Evolutionary conservation across 331 rosid species (phyloP), one percentile per base, ranked within the genome.

Genomic region (Arachis monticola): DNA sequence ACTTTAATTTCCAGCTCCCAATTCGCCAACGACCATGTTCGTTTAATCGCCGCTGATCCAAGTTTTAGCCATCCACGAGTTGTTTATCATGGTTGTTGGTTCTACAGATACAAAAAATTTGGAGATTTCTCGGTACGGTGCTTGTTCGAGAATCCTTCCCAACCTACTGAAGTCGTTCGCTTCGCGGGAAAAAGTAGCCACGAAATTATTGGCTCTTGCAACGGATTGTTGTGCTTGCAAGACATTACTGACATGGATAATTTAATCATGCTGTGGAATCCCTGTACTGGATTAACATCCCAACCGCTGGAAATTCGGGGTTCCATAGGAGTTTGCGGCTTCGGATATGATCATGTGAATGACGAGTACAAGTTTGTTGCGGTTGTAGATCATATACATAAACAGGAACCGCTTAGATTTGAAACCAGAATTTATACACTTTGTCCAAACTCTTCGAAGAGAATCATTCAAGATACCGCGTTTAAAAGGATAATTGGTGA

Each of bases 201-300:
- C 12, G 8, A 8, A 4, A 67, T 76, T 67, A 51, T 76, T 8
- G 80, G 74, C 50, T 77, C 75, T 0, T 67, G 75, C 17, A 47
- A 77, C 67, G 80, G 75, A 7, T 76, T 76, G 51, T 8, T 76
- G 8, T 76, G 75, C 60, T 47, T 76, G 62, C 4, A 10, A 2
- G 56, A 0, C 8, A 1, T 2, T 35, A 5, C 4, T 35, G 40
- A 5, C 40, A 35, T 35, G 40, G 4, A 35, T 3, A 35, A 5
- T 4, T 4, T 3, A 0, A 5, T 35, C 40, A 35, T 35, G 40
- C 4, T 35, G 40, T 35, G 40, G 40, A 35, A 35, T 35, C 40
- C 40, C 40, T 35, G 40, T 35, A 35, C 40, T 35, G 40, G 40
- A 2, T 35, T 35, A 5, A 5, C 40, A 35, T 35, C 40, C 4